phyloP scores from a whole-genome alignment of 2,329 filamentous ascomycete species.

The Aspergillus aculeatus region DNA sequence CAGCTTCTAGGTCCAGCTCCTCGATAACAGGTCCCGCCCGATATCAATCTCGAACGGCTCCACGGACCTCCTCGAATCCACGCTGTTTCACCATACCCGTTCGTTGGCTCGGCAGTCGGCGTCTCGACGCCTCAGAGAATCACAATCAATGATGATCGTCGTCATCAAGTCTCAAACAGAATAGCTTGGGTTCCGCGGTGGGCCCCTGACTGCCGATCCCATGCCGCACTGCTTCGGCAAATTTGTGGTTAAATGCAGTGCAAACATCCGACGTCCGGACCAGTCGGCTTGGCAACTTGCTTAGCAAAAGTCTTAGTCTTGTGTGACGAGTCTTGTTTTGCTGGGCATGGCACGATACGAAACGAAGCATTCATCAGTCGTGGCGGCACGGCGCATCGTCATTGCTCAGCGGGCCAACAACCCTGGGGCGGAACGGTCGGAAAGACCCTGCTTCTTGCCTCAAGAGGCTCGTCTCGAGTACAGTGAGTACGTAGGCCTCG shows the following conservation, averaged over 20 bases:
- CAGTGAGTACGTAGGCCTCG: neutral
- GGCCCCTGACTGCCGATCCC: neutral
- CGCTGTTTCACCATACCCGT: neutral
- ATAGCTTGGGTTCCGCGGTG: neutral
- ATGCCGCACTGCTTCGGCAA: neutral
- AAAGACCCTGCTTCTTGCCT: neutral
- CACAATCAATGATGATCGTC: neutral
- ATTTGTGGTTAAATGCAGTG: neutral
- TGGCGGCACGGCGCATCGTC: neutral
- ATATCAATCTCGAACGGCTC: conserved; percentile 7
- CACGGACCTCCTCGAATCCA: neutral
- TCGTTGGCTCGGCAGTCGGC: neutral
- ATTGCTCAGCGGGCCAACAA: neutral
- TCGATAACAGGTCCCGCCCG: neutral
- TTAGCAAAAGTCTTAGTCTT: neutral
- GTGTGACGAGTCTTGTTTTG: neutral
- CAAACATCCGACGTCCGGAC: neutral
- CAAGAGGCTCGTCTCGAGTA: neutral
- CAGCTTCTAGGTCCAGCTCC: neutral
- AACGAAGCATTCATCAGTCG: neutral
- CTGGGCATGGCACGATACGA: neutral
- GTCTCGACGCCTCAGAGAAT: neutral
- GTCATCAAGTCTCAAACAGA: neutral
- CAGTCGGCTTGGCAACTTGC: neutral
- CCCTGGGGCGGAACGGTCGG: neutral